Conservation (phyloP, 495 filamentous ascomycete genomes). For the Penicillium malachiteum region DNA sequence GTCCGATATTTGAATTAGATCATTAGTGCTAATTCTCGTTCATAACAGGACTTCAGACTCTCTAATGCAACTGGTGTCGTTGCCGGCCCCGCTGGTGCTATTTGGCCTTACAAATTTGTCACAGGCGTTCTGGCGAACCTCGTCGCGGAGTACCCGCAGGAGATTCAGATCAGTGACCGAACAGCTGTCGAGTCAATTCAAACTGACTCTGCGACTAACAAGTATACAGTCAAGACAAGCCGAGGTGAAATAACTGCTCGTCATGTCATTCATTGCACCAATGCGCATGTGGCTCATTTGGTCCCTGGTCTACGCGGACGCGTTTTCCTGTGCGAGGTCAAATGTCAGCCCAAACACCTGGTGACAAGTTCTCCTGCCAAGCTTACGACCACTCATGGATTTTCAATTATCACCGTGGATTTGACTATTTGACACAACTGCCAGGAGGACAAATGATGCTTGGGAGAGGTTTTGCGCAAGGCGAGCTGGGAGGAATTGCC, state of each 20-base stretch:
- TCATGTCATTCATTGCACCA: slow-evolving; percentile 73
- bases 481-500: slow-evolving; percentile 47
- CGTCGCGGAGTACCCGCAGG: slow-evolving; percentile 30
- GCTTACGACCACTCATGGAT: slow-evolving; percentile 34
- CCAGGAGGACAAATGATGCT: slow-evolving; percentile 62
- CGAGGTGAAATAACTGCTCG: slow-evolving; percentile 58
- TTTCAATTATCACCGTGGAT: slow-evolving; percentile 58
- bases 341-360: slow-evolving; percentile 63
- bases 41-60: slow-evolving; percentile 34
- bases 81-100: slow-evolving; percentile 42
- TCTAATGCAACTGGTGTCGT: slow-evolving; percentile 45
- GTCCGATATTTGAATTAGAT: neutral
- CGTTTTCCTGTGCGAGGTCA: slow-evolving; percentile 65
- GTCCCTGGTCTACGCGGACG: slow-evolving; percentile 66
- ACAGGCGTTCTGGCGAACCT: slow-evolving; percentile 61
- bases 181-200: slow-evolving; percentile 59
- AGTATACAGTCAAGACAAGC: slow-evolving; percentile 53
- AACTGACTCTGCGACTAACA: slow-evolving; percentile 3
- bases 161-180: slow-evolving; percentile 71
- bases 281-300: slow-evolving; percentile 73
- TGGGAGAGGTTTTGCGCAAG: slow-evolving; percentile 55
- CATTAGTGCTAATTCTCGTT: neutral
- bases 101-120: slow-evolving; percentile 84
- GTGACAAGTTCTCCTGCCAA: slow-evolving; percentile 32
- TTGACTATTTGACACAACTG: slow-evolving; percentile 79